Percentiles rank a stretch among this genome's conserved stretches.
These are phyloP conservation scores for Aquilaria yunnanensis DNA, from an alignment of 345 rosid species.

Conservation along the genomic window DNA sequence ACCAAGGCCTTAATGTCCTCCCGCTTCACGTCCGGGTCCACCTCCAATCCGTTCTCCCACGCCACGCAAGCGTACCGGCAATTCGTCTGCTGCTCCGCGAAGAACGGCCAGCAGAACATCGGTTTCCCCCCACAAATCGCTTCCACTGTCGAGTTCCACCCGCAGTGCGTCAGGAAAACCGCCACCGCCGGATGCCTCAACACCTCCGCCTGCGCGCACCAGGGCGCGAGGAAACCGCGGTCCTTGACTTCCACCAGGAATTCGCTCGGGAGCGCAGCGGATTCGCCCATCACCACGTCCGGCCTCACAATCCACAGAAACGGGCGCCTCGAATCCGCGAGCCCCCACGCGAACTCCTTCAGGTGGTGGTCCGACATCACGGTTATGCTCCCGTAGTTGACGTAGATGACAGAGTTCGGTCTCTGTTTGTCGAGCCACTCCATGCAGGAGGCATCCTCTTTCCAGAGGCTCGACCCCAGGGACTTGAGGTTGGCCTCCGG, in stretches of 20 bases:
- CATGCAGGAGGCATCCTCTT: constrained; percentile 19
- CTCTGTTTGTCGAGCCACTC: constrained; percentile 19
- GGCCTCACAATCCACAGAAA: constrained; percentile 11
- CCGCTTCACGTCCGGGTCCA: constrained; percentile 15
- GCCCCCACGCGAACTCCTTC: constrained; percentile 21
- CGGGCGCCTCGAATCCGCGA: constrained; percentile 2
- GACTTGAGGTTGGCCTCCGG: not conserved
- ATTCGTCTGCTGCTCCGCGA: constrained; percentile 18
- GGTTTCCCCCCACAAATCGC: constrained; percentile 10
- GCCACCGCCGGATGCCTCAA: constrained; percentile 11
- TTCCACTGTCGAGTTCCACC: constrained; percentile 22
- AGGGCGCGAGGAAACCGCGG: not conserved
- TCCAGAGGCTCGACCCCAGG: constrained; percentile 20
- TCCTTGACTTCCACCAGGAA: not conserved
- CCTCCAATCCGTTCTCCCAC: constrained; percentile 20
- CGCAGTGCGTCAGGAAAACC: constrained; percentile 16
- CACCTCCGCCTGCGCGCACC: constrained; percentile 16
- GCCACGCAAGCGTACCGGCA: constrained; percentile 5
- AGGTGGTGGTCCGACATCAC: constrained; percentile 17
- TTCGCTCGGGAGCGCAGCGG: constrained; percentile 1
- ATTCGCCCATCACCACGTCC: constrained; percentile 7
- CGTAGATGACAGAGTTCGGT: constrained; percentile 18
- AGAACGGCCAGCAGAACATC: constrained; percentile 25
- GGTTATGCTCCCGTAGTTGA: constrained; percentile 21
- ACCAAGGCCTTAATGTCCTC: constrained; percentile 14